Evolutionary conservation across 2,329 filamentous ascomycete genomes (phyloP).

Genomic region (Xylariaceae sp.): DNA sequence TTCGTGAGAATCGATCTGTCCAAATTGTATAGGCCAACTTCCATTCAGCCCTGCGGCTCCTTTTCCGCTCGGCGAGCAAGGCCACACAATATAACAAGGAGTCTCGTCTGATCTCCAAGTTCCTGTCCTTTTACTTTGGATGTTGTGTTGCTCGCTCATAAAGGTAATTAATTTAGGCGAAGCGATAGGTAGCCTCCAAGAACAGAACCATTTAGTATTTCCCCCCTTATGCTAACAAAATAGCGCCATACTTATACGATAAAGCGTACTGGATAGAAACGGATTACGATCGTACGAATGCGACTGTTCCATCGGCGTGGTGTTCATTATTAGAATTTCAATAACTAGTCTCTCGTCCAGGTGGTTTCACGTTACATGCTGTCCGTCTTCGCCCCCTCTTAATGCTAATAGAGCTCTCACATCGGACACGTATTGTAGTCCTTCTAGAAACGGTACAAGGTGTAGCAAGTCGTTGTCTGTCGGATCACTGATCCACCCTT

Average conservation of each 20-base stretch:
- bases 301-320: slow-evolving; percentile 1
- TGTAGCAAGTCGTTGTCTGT: slow-evolving; percentile 94
- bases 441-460: slow-evolving; percentile 86
- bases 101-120: too few species aligned
- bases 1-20: too few species aligned
- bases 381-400: slow-evolving; percentile 74
- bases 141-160: too few species aligned
- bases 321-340: slow-evolving; percentile 15
- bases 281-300: slow-evolving; percentile 1
- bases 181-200: too few species aligned
- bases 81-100: too few species aligned
- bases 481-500: slow-evolving; percentile 98
- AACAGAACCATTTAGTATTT: too few species aligned
- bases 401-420: slow-evolving; percentile 85
- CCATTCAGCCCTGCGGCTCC: too few species aligned
- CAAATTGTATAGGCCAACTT: too few species aligned
- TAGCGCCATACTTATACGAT: slow-evolving; percentile 2
- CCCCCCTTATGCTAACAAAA: background rate
- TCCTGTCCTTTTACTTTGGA: too few species aligned
- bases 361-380: slow-evolving; percentile 34
- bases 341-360: slow-evolving; percentile 14
- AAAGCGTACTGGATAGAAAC: background rate
- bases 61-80: too few species aligned
- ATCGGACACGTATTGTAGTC: slow-evolving; percentile 92
- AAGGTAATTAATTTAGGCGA: too few species aligned